Base-by-base conservation (phyloP, 805 yeast species). In the Phaffomyces thermotolerans region DNA sequence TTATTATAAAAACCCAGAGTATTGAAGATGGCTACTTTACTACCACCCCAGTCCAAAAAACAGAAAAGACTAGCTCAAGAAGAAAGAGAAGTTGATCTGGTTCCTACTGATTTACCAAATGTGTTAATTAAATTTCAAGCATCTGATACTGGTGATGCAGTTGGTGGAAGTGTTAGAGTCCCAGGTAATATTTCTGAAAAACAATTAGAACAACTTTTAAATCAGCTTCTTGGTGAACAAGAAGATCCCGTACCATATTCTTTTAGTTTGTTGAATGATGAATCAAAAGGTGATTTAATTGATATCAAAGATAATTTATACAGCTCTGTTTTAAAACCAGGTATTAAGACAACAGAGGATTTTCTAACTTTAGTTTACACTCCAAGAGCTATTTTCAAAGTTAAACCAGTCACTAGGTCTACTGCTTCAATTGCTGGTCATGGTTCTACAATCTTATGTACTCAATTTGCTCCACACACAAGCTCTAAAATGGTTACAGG, bases 391-490 rank as follows among this genome's bases (percentile, higher is more conserved):
- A 83, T 93, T 3, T 93, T 93, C 72, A 87, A 87, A 55, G 99
- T 93, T 12, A 81, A 76, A 51, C 88, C 96, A 4, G 86, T 93
- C 14, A 88, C 97, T 1, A 71, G 98, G 57, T 81, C 95, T 2
- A 81, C 89, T 5, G 90, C 95, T 10, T 89, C 97, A 0, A 91
- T 93, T 42, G 78, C 95, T 2, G 99, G 99, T 6, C 99, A 93
- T 60, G 96, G 96, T 1, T 78, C 95, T 3, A 93, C 98, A 0
- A 87, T 93, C 48, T 68, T 93, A 51, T 86, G 96, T 47, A 84
- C 93, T 35, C 90, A 85, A 49, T 93, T 93, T 72, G 95, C 99
- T 2, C 99, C 99, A 27, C 74, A 84, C 56, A 81, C 90, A 15
- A 78, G 91, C 15, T 73, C 90, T 3, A 71, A 86, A 52, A 79